Evolutionary conservation across 2,329 filamentous ascomycete species (phyloP), one percentile per base, ranked within the genome.

Genomic region (Botrytis aclada): DNA sequence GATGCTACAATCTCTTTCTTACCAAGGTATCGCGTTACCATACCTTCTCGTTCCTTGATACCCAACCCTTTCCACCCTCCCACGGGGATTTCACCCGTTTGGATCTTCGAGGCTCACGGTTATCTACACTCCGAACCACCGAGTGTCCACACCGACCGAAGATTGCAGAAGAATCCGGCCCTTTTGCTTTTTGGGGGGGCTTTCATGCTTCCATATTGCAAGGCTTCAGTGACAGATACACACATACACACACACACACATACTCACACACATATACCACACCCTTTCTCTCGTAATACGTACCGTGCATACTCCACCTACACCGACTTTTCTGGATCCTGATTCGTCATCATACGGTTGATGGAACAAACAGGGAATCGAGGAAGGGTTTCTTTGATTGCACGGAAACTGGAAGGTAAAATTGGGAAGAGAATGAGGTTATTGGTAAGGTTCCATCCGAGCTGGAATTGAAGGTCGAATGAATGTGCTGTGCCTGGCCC

Each of bases 291-390:
- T 61, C 34, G 60, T 37, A n/a, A 62, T 39, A 56, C 51, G 25
- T n/a, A 29, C n/a, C 51, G 51, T 7, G 29, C 51, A 56, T 56
- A 32, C 51, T 56, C 51, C 51, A 56, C 51, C n/a, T 56, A 62
- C 61, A 63, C 39, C 61, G 61, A 64, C 39, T 64, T 64, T 66
- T 29, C 16, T 39, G 29, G 64, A 29, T 54, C 37, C 64, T 54
- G 45, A 66, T 66, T 66, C 64, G 64, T 66, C 64, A 66, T 66
- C 45, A 54, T 51, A 66, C 64, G 64, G 34, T 29, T 66, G 9
- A 39, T 54, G 32, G 51, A 39, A 54, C 45, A 29, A 32, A 22
- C 39, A 32, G 18, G 61, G 39, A 64, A 12, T 29, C 16, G 58
- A 16, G 39, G 29, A 22, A 64, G 14, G 18, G 8, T 41, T 20